A percentile compares a stretch with the other conserved stretches of the same genome.
These are phyloP conservation scores for Diplodia intermedia DNA, from an alignment of 2,329 filamentous ascomycete genomes.

Conservation along the genomic window DNA sequence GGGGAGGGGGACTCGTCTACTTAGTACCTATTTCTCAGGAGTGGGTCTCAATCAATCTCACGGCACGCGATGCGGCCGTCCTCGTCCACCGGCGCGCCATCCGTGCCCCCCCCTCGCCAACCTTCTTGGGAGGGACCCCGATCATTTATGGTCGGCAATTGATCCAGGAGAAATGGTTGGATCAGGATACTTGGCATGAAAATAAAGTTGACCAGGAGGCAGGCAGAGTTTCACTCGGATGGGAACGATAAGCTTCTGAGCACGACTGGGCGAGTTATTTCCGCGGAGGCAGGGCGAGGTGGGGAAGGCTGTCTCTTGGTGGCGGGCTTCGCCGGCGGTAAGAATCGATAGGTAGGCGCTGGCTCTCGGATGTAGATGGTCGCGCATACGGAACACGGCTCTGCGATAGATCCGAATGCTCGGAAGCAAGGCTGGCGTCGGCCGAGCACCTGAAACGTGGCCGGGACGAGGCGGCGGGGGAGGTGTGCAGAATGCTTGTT, in stretches of 20 bases:
- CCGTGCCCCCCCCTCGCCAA: constrained; percentile 5
- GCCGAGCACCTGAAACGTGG: constrained; percentile 6
- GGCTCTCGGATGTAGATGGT: constrained; percentile 3
- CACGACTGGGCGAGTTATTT: neutral
- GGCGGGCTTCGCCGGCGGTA: constrained; percentile 8
- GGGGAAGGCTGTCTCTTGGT: neutral
- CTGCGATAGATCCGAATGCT: constrained; percentile 9
- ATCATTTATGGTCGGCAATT: constrained; percentile 14
- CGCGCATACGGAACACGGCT: constrained; percentile 1
- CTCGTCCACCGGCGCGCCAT: neutral
- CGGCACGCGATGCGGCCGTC: constrained; percentile 11
- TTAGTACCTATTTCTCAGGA: neutral
- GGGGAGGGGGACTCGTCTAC: neutral
- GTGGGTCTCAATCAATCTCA: constrained; percentile 24
- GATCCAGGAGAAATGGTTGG: too few relatives aligned
- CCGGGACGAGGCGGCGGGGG: neutral
- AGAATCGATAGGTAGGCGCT: neutral
- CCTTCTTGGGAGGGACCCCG: neutral
- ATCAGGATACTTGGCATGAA: neutral
- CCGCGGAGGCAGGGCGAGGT: neutral
- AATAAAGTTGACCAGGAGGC: neutral
- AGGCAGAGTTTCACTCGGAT: neutral
- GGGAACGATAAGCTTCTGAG: neutral
- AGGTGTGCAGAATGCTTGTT: constrained; percentile 5
- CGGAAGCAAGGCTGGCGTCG: neutral